phyloP scores from a whole-genome alignment of 1,139 yeast genomes.

The Pichia sp. region DNA sequence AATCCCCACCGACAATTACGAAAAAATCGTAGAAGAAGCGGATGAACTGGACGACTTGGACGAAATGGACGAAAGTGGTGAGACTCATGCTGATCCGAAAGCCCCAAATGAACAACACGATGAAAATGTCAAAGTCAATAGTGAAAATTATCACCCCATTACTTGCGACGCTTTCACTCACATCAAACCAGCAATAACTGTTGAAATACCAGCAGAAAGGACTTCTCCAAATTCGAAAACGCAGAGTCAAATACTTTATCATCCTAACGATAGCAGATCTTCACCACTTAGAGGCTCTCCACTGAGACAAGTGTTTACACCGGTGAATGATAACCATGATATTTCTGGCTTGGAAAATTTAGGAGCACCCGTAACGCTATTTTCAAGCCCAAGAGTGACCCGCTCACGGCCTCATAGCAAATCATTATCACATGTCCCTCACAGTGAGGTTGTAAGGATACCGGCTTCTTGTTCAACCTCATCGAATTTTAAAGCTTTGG shows the following conservation, averaged over 20 bases:
- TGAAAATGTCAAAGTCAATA: neutral
- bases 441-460: slow-evolving; percentile 21
- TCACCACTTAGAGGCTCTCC: slow-evolving; percentile 14
- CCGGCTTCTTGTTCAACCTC: neutral
- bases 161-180: neutral
- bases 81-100: no score
- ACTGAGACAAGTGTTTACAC: slow-evolving; percentile 11
- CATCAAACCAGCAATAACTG: neutral
- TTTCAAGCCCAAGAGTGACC: slow-evolving; percentile 8
- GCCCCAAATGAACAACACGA: neutral
- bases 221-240: neutral
- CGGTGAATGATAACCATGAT: neutral
- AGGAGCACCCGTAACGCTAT: slow-evolving; percentile 9
- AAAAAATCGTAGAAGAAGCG: slow-evolving; percentile 4
- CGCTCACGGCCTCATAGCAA: slow-evolving; percentile 51
- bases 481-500: neutral
- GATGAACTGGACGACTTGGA: neutral
- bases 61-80: neutral
- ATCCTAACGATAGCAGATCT: neutral
- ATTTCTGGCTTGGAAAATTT: neutral
- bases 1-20: slow-evolving; percentile 2
- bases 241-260: neutral
- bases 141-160: neutral
- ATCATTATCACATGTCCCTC: slow-evolving; percentile 51
- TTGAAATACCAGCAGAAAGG: neutral